These are phyloP conservation scores for Picochlorum sp. DNA, from an alignment of 139 green algal species.

Conservation along the genomic window DNA sequence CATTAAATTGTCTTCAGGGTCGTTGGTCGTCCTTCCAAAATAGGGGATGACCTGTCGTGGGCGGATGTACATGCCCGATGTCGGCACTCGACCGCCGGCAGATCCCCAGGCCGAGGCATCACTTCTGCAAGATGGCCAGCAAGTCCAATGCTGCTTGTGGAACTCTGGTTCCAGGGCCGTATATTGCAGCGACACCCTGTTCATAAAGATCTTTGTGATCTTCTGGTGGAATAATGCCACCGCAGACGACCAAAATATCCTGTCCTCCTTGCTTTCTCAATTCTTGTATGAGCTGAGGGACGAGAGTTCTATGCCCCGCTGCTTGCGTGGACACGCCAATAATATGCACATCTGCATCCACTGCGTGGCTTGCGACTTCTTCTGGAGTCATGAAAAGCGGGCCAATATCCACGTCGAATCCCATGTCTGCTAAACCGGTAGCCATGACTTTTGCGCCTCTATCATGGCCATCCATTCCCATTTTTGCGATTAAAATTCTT, in stretches of 20 bases:
- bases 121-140: neutral
- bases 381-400: slow-evolving; percentile 52
- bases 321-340: slow-evolving; percentile 45
- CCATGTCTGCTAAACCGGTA: slow-evolving; percentile 53
- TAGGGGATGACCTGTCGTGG: no score
- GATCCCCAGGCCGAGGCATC: no score
- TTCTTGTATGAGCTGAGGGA: slow-evolving; percentile 40
- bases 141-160: slow-evolving; percentile 45
- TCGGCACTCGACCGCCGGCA: no score
- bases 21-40: no score
- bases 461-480: slow-evolving; percentile 58
- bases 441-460: slow-evolving; percentile 47
- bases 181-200: slow-evolving; percentile 43
- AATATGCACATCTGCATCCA: slow-evolving; percentile 60
- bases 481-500: slow-evolving; percentile 60
- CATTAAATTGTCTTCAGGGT: no score
- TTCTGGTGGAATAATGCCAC: slow-evolving; percentile 51
- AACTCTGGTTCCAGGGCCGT: slow-evolving; percentile 48
- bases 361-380: slow-evolving; percentile 49
- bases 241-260: slow-evolving; percentile 45
- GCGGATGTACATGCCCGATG: no score
- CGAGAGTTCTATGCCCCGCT: slow-evolving; percentile 37
- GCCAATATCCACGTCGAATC: slow-evolving; percentile 61
- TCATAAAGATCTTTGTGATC: slow-evolving; percentile 10
- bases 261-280: slow-evolving; percentile 23